Evolutionary conservation across 495 filamentous ascomycete species (phyloP), one percentile per base, ranked within the genome.

Genomic region (Neohortaea acidophila): DNA sequence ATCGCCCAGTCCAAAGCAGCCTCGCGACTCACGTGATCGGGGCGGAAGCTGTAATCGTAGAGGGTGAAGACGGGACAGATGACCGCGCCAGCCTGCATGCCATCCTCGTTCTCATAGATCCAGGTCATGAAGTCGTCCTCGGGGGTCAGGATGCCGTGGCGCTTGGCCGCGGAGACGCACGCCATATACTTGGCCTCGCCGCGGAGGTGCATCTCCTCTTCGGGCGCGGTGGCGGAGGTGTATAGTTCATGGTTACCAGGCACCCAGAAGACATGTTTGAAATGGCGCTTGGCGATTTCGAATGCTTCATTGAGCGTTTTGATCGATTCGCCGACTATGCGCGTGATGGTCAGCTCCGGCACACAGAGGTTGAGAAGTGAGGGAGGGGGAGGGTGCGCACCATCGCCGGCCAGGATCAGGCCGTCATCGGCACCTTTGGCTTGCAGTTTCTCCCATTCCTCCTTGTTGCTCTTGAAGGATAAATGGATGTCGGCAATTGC

Each of bases 211-310:
- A 38, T 36, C 26, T 48, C 41, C n/a, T 44, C 38, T 33, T 54
- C 49, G 21, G 52, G 45, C 19, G 47, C 37, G 3, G 48, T 44
- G 0, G 46, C 51, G 12, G 56, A 39, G 9, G 47, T 57, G 48
- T 61, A 61, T 1, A 61, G 52, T 48, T 61, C 59, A 32, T 61
- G 59, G 38, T 61, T 61, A n/a, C 59, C 59, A 0, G 57, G 57
- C 1, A 40, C 36, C 59, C 59, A 61, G 37, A 52, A 59, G 21
- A 61, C 59, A 14, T 52, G 39, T 17, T 50, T 40, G 44, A 61
- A 61, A n/a, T 53, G 44, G 2, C 28, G 13, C 15, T 51, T 59
- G 6, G 57, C 57, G 9, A 41, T 36, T 29, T 31, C 38, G 41
- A 61, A 61, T 7, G 57, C 57, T 6, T 51, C 34, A 9, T 43